Evolutionary conservation across 768 basidiomycete genomes (phyloP), one percentile per base, ranked within the genome.

Genomic region (Nevesoporus exiguus): DNA sequence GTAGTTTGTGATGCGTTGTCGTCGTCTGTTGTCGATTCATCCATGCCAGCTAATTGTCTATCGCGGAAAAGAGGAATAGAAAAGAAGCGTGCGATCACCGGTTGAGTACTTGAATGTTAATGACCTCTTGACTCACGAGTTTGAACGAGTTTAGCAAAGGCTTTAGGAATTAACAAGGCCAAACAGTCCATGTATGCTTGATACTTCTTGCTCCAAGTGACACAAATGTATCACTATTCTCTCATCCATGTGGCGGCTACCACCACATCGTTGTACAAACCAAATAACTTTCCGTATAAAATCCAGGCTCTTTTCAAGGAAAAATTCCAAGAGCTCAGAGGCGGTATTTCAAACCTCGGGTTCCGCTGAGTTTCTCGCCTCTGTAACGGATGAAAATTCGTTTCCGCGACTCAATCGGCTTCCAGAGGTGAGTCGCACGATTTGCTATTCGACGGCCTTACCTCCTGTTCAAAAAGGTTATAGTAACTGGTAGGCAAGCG

Each of bases 1-100:
- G 90, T 92, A 1, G 88, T 88, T 61, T 92, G 88, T 6, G 89
- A 92, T 2, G 85, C 84, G 29, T 81, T 83, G 61, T 90, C 80
- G 47, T 81, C 79, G 54, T 80, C 79, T 5, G 78, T 76, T 0
- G 77, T 76, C 1, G 78, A 78, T 50, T 80, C 77, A 27, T 80
- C 78, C 53, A 62, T 58, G 10, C 50, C 62, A 15, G 63, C 61
- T 13, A 45, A 54, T 8, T 63, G 59, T 19, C 64, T 56, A 62
- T 67, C 25, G 17, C 53, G 33, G n/a, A 27, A 27, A 51, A 27
- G 14, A 31, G n/a, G n/a, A n/a, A n/a, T n/a, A n/a, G n/a, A n/a
- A n/a, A 9, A 15, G 30, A 21, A 21, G 15, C 11, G 15, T n/a
- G 21, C 5, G 33, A 51, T 51, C 37, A n/a, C 30, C 40, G 10